phyloP scores from a whole-genome alignment of 331 rosid genomes.

The Quercus phellos region DNA sequence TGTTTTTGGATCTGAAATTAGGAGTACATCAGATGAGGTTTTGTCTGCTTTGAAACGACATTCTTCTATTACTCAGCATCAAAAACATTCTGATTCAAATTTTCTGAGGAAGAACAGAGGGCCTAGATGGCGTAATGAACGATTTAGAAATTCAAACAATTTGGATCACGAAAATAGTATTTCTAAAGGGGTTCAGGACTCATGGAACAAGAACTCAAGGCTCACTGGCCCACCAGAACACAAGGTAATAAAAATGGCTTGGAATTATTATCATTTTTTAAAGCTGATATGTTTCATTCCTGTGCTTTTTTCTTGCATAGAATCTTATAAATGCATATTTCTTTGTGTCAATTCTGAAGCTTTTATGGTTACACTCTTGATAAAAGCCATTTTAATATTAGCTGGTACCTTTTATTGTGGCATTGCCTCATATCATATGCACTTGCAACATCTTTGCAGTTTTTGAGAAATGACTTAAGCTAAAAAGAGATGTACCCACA shows the following conservation, averaged over 20 bases:
- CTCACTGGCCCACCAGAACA: constrained; percentile 70
- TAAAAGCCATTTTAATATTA: background rate
- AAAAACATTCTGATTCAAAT: constrained; percentile 46
- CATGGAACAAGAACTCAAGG: constrained; percentile 40
- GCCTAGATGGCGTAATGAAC: constrained; percentile 40
- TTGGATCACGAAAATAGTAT: constrained; percentile 27
- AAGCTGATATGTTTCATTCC: background rate
- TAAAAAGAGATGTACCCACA: background rate
- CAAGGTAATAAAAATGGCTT: constrained; percentile 46
- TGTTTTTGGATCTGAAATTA: constrained; percentile 86
- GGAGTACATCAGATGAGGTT: constrained; percentile 78
- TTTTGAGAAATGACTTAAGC: background rate
- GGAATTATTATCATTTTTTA: background rate
- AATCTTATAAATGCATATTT: background rate
- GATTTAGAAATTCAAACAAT: constrained; percentile 33
- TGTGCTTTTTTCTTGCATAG: background rate
- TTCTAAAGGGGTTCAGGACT: constrained; percentile 46
- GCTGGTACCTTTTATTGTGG: background rate
- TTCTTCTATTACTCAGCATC: constrained; percentile 63
- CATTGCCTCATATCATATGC: background rate
- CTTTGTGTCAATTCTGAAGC: background rate
- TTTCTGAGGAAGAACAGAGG: constrained; percentile 46
- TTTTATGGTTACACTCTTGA: background rate
- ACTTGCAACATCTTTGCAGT: background rate
- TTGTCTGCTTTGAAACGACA: constrained; percentile 83